Evolutionary conservation across 768 basidiomycete genomes (phyloP).

Genomic region (Russula sp.): DNA sequence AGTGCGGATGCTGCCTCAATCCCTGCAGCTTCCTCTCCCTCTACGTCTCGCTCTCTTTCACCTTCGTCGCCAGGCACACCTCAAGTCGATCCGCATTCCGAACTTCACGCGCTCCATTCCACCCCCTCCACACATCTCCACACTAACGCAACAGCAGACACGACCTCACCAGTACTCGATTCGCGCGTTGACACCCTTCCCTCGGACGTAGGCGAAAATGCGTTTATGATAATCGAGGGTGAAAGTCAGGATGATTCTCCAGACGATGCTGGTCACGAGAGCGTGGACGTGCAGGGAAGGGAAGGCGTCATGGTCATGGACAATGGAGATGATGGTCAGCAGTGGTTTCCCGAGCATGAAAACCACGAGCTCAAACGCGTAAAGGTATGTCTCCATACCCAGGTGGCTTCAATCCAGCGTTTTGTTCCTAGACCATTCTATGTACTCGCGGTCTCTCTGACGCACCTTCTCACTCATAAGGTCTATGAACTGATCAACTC

Average conservation of each 20-base stretch:
- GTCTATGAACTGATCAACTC: slow-evolving; percentile 92
- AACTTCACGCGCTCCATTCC: slow-evolving; percentile 24
- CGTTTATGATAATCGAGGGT: slow-evolving; percentile 28
- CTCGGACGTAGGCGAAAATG: slow-evolving; percentile 25
- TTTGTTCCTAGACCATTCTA: slow-evolving; percentile 29
- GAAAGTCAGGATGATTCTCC: slow-evolving; percentile 25
- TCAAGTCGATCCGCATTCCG: slow-evolving; percentile 36
- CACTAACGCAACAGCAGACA: slow-evolving; percentile 26
- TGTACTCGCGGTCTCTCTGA: slow-evolving; percentile 27
- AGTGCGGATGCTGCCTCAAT: slow-evolving; percentile 40
- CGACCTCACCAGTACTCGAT: slow-evolving; percentile 16
- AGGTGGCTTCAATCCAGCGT: slow-evolving; percentile 27
- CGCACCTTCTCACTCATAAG: slow-evolving; percentile 41
- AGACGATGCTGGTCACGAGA: slow-evolving; percentile 24
- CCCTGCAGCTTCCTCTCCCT: slow-evolving; percentile 34
- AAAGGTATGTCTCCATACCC: slow-evolving; percentile 52
- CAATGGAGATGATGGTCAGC: slow-evolving; percentile 52
- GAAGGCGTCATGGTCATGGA: slow-evolving; percentile 41
- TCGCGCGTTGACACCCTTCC: slow-evolving; percentile 17
- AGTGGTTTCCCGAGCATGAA: slow-evolving; percentile 62
- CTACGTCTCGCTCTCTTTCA: slow-evolving; percentile 36
- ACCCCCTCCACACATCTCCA: slow-evolving; percentile 35
- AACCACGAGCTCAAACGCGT: slow-evolving; percentile 78
- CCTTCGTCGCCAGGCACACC: slow-evolving; percentile 34
- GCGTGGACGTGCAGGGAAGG: slow-evolving; percentile 48